phyloP scores from a whole-genome alignment of 2,329 filamentous ascomycete genomes.

The Fusarium albosuccineum region DNA sequence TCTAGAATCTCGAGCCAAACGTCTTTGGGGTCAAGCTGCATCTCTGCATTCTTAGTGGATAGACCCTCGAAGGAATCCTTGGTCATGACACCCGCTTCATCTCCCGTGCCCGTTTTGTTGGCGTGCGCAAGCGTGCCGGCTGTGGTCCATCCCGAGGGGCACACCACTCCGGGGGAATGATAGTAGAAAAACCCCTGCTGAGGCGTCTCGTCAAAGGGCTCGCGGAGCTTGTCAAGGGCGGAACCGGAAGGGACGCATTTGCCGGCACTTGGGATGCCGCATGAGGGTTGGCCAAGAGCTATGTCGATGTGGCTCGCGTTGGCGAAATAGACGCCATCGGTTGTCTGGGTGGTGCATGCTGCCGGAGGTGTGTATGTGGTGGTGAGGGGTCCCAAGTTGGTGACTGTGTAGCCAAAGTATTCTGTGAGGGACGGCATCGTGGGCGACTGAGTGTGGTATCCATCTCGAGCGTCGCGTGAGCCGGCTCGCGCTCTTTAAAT shows the following conservation, averaged over 20 bases:
- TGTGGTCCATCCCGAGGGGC: constrained; percentile 44
- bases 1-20: constrained; percentile 19
- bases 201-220: background rate
- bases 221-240: constrained; percentile 20
- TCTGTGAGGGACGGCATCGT: constrained; percentile 45
- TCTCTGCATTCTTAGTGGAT: background rate
- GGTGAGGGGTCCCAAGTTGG: constrained; percentile 49
- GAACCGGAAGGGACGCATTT: constrained; percentile 43
- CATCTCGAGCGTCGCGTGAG: background rate
- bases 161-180: constrained; percentile 43
- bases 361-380: constrained; percentile 46
- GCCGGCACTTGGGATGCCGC: constrained; percentile 2
- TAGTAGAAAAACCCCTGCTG: constrained; percentile 30
- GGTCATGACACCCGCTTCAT: constrained; percentile 17
- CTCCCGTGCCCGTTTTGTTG: background rate
- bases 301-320: background rate
- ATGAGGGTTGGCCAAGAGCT: constrained; percentile 21
- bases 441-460: background rate
- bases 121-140: constrained; percentile 31
- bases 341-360: constrained; percentile 35
- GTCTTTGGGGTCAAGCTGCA: background rate
- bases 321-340: constrained; percentile 14
- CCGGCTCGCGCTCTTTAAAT: background rate
- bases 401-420: constrained; percentile 38
- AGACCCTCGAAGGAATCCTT: background rate